Evolutionary conservation across 306 rosid genomes (phyloP).

Genomic region (Coriaria nepalensis): DNA sequence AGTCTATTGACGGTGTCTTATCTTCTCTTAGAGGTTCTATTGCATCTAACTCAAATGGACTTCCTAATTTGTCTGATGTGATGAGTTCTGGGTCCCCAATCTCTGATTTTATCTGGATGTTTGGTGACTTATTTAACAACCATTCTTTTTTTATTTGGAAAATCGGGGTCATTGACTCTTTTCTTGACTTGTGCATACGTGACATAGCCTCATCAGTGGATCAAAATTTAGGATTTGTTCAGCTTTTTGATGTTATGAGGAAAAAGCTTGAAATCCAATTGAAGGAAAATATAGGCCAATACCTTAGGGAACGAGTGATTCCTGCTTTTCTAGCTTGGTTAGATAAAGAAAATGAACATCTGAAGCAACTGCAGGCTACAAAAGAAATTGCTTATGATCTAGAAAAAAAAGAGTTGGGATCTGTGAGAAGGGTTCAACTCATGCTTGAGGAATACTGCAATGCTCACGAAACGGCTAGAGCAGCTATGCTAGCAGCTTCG

Average conservation of each 20-base stretch:
- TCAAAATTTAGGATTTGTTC: slow-evolving; percentile 82
- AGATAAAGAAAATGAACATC: slow-evolving; percentile 56
- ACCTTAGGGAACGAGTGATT: slow-evolving; percentile 59
- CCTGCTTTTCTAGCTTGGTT: slow-evolving; percentile 60
- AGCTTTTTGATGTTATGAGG: slow-evolving; percentile 60
- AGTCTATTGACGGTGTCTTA: slow-evolving; percentile 45
- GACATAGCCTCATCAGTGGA: slow-evolving; percentile 78
- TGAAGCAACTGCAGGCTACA: slow-evolving; percentile 51
- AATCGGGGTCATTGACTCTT: slow-evolving; percentile 63
- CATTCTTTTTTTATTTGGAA: slow-evolving; percentile 90
- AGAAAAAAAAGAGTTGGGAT: slow-evolving; percentile 42
- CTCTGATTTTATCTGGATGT: slow-evolving; percentile 71
- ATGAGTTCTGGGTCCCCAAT: slow-evolving; percentile 65
- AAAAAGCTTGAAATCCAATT: slow-evolving; percentile 80
- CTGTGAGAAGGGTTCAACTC: slow-evolving; percentile 41
- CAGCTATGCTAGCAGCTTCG: slow-evolving; percentile 73
- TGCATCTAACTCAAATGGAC: slow-evolving; percentile 26
- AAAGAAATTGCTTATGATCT: slow-evolving; percentile 38
- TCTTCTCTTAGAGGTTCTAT: slow-evolving; percentile 41
- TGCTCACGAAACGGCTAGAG: slow-evolving; percentile 91
- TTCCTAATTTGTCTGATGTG: slow-evolving; percentile 41
- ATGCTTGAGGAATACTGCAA: slow-evolving; percentile 88
- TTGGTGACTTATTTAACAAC: slow-evolving; percentile 41
- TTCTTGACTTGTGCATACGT: slow-evolving; percentile 75
- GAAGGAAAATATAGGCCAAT: slow-evolving; percentile 51